These are phyloP conservation scores for Heimioporus sp. DNA, from an alignment of 768 basidiomycete genomes.

Conservation along the genomic window DNA sequence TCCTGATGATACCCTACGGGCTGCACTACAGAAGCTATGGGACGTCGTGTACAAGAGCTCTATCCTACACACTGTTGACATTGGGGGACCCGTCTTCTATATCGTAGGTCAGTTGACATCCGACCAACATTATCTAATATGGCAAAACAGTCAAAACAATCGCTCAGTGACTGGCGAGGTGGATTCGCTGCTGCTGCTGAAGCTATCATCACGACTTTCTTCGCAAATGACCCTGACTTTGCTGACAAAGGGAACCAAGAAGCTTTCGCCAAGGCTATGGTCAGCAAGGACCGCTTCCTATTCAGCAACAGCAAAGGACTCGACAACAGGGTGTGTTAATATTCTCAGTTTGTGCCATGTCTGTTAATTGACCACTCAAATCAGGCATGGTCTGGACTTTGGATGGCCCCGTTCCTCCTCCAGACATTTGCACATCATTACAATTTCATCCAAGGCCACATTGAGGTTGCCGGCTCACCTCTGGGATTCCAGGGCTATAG, in stretches of 20 bases:
- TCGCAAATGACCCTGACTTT: background rate
- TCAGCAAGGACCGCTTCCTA: slow-evolving; percentile 1
- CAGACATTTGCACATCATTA: slow-evolving; percentile 11
- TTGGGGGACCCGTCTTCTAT: too few relatives aligned
- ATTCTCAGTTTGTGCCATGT: background rate
- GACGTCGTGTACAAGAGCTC: background rate
- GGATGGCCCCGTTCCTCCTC: slow-evolving; percentile 8
- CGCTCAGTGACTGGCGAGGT: background rate
- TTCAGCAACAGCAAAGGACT: slow-evolving; percentile 7
- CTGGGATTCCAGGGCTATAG: background rate
- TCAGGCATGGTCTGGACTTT: slow-evolving; percentile 2
- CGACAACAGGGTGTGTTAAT: background rate
- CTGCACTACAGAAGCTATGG: slow-evolving; percentile 7
- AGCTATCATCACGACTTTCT: background rate
- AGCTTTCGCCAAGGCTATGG: background rate
- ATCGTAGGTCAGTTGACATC: background rate
- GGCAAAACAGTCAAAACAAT: slow-evolving; percentile 2
- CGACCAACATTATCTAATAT: background rate
- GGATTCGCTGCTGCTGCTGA: slow-evolving; percentile 1
- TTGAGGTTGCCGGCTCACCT: slow-evolving; percentile 1
- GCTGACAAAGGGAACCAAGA: background rate
- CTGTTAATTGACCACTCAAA: background rate
- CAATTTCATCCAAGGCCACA: slow-evolving; percentile 6
- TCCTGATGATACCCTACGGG: background rate
- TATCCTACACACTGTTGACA: background rate